These are phyloP conservation scores for Phytophthora pini DNA, from an alignment of 352 stramenopile species.

Conservation along the genomic window DNA sequence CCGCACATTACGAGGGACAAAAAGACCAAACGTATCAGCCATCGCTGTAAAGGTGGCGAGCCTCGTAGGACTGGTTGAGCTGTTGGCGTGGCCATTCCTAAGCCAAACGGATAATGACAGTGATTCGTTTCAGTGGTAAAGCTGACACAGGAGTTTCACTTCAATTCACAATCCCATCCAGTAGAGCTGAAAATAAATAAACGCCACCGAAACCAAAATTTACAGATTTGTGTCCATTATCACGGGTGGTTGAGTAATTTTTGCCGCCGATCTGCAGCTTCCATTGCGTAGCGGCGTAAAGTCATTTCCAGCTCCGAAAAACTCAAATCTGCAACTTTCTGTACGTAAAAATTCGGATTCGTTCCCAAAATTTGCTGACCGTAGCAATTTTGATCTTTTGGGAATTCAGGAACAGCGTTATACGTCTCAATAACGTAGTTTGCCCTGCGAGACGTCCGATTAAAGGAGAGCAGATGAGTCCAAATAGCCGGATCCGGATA, in stretches of 20 bases:
- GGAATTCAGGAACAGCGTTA: slow-evolving; percentile 36
- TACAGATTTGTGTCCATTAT: too few relatives aligned
- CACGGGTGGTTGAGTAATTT: slow-evolving; percentile 1
- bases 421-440: slow-evolving; percentile 66
- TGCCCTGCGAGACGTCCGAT: slow-evolving; percentile 31
- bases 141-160: slow-evolving; percentile 2
- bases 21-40: slow-evolving; percentile 15
- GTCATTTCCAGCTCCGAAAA: slow-evolving; percentile 19
- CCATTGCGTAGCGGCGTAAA: slow-evolving; percentile 20
- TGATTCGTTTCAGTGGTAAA: neutral
- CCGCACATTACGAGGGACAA: slow-evolving; percentile 19
- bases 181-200: too few relatives aligned
- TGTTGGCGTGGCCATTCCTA: slow-evolving; percentile 1
- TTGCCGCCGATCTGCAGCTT: slow-evolving; percentile 15
- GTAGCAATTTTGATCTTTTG: slow-evolving; percentile 61
- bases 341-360: slow-evolving; percentile 18
- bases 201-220: too few relatives aligned
- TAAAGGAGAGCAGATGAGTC: slow-evolving; percentile 73
- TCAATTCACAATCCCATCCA: neutral
- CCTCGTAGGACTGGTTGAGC: neutral
- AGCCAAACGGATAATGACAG: neutral
- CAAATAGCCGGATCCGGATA: slow-evolving; percentile 55
- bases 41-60: slow-evolving; percentile 12
- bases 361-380: slow-evolving; percentile 31
- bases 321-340: slow-evolving; percentile 17